These are phyloP conservation scores for Chlamydomonas applanata DNA, from an alignment of 139 green algal genomes.

Conservation along the genomic window DNA sequence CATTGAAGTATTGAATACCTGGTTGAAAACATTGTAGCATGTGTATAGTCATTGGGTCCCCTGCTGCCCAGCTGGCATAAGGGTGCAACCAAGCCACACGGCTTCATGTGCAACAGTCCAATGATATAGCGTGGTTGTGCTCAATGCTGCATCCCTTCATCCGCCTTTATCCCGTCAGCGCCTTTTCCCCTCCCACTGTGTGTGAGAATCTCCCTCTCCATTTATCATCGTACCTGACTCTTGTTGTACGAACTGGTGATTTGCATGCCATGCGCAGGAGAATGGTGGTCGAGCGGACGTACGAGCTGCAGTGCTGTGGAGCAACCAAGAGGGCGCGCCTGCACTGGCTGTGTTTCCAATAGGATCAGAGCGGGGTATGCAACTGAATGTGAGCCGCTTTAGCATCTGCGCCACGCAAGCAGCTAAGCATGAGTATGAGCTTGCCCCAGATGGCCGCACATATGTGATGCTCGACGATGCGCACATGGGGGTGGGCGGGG, in stretches of 20 bases:
- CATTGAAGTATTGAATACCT: too few relatives aligned
- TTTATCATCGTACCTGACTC: not conserved
- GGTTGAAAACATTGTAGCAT: too few relatives aligned
- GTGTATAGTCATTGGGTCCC: too few relatives aligned
- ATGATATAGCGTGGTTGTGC: too few relatives aligned
- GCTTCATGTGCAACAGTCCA: too few relatives aligned
- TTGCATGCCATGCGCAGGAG: slow-evolving; percentile 26
- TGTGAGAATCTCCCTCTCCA: not conserved
- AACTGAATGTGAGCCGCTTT: slow-evolving; percentile 3
- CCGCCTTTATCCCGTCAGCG: too few relatives aligned
- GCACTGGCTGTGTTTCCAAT: not conserved
- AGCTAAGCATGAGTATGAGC: slow-evolving; percentile 71
- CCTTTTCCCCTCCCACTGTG: too few relatives aligned
- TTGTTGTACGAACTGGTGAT: too few relatives aligned
- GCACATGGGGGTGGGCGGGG: slow-evolving; percentile 93
- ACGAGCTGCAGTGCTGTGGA: slow-evolving; percentile 58
- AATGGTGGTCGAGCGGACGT: slow-evolving; percentile 72
- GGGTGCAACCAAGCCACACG: too few relatives aligned
- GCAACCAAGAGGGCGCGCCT: not conserved
- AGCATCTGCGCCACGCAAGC: slow-evolving; percentile 24
- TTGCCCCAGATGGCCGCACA: slow-evolving; percentile 33
- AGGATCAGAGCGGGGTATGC: not conserved
- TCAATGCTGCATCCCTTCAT: too few relatives aligned
- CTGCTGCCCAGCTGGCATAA: too few relatives aligned
- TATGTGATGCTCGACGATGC: slow-evolving; percentile 81